Conservation (phyloP, 2,329 filamentous ascomycete genomes). For the Penicillium sp. region DNA sequence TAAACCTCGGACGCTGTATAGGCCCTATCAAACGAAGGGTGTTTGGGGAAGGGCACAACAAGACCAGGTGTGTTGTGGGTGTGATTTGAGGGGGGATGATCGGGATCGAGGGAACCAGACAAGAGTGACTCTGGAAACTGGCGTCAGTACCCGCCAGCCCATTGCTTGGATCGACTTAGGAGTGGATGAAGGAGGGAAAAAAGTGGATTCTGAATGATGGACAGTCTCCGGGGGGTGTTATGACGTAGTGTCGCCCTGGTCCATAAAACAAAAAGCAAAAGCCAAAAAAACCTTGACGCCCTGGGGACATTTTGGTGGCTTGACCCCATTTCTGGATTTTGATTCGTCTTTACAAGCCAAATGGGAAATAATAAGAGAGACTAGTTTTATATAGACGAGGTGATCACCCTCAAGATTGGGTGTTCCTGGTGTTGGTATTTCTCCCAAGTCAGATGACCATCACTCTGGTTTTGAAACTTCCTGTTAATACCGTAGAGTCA, state of each 20-base stretch:
- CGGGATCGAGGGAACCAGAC: constrained; percentile 14
- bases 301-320: neutral
- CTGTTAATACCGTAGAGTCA: neutral
- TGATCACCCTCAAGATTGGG: neutral
- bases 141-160: constrained; percentile 24
- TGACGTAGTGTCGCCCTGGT: constrained; percentile 28
- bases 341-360: neutral
- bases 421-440: neutral
- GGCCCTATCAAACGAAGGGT: neutral
- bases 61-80: constrained; percentile 3
- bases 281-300: neutral
- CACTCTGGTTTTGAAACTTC: neutral
- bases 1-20: constrained; percentile 19
- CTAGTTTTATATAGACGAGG: neutral
- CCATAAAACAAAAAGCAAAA: neutral
- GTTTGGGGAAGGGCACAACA: neutral
- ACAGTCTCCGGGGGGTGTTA: constrained; percentile 29
- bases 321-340: neutral
- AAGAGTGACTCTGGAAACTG: constrained; percentile 16
- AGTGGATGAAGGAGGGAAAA: constrained; percentile 19
- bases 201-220: constrained; percentile 25
- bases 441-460: neutral
- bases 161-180: constrained; percentile 24
- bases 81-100: constrained; percentile 5
- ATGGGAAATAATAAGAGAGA: neutral